Percentiles rank a stretch among this genome's conserved stretches.
Conservation (phyloP, 2,329 filamentous ascomycete genomes). For the Aspergillus clavatus region DNA sequence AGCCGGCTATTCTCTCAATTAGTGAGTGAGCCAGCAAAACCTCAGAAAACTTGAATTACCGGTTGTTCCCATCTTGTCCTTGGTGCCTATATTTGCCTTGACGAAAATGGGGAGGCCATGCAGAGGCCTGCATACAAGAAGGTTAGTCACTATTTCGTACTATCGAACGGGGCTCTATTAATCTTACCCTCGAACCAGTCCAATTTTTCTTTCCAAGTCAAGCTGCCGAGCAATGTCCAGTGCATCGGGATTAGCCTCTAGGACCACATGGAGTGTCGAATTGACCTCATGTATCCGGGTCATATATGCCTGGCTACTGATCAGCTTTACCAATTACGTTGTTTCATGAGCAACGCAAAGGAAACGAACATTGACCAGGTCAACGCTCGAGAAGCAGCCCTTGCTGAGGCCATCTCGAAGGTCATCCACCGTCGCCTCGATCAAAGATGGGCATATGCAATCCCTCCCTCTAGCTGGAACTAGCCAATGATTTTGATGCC, state of each 20-base stretch:
- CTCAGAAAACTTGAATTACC: constrained; percentile 17
- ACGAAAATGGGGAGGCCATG: constrained; percentile 63
- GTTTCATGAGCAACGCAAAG: not conserved
- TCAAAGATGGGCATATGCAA: constrained; percentile 36
- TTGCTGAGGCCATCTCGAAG: constrained; percentile 46
- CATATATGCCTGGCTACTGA: constrained; percentile 43
- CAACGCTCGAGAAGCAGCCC: constrained; percentile 53
- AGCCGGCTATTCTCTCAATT: constrained; percentile 45
- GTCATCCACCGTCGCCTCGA: constrained; percentile 51
- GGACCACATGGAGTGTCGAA: constrained; percentile 47
- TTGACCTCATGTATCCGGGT: constrained; percentile 52
- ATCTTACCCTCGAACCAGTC: constrained; percentile 42
- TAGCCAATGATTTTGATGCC: not conserved
- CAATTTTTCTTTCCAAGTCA: constrained; percentile 47
- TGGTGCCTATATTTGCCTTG: constrained; percentile 64
- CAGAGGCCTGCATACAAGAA: constrained; percentile 41
- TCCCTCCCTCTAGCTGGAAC: not conserved
- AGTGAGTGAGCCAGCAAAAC: not conserved
- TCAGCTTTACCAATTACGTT: not conserved
- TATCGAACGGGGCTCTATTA: not conserved
- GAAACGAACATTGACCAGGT: constrained; percentile 45
- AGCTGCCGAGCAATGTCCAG: constrained; percentile 45
- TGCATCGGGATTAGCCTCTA: constrained; percentile 55
- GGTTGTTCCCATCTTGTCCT: constrained; percentile 59
- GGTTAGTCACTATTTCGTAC: too few relatives aligned